Base-by-base conservation (phyloP, 2,329 filamentous ascomycete genomes). In the Sarocladium oryzae region DNA sequence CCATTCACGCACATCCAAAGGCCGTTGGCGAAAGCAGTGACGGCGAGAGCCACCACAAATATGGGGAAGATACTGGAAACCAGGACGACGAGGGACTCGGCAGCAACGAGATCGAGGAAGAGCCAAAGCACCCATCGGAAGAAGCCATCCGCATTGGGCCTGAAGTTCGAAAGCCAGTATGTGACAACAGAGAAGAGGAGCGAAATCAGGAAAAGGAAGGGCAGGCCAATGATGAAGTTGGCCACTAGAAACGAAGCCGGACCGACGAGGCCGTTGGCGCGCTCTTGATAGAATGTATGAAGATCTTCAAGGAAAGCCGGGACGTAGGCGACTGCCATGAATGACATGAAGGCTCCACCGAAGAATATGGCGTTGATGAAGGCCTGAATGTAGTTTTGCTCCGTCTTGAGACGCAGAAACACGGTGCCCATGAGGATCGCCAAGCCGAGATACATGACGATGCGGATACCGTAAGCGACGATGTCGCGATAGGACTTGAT, bases 381-480 rank as follows among this genome's bases (percentile, higher is more conserved):
- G 0, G 88, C 82, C 59, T 89, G 85, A 58, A 95, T 92, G 53
- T 86, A 85, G 52, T 76, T 71, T 63, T 95, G 89, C 0, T 75
- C 70, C 0, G 84, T 75, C 3, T 76, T 69, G 2, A 95, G 74
- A 5, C 89, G 81, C 13, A 95, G 70, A 84, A 88, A 95, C 11
- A 95, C 86, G 0, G 89, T 95, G 4, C 89, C 89, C 85, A 92
- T 90, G 79, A 93, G 85, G 58, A 93, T 80, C 1, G 88, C 88
- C 15, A 95, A 74, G 1, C 81, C 80, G 20, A 61, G 56, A 66
- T 95, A 93, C 88, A 95, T 95, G 36, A 79, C 84, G 37, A 93
- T 75, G 3, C 89, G 81, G 57, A 93, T 89, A 0, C 86, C 87
- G 61, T 95, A 95, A 0, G 85, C 88, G 49, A 95, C 81, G 6